These are phyloP conservation scores for Metschnikowia corniflorae DNA, from an alignment of 805 yeast genomes.

Conservation along the genomic window DNA sequence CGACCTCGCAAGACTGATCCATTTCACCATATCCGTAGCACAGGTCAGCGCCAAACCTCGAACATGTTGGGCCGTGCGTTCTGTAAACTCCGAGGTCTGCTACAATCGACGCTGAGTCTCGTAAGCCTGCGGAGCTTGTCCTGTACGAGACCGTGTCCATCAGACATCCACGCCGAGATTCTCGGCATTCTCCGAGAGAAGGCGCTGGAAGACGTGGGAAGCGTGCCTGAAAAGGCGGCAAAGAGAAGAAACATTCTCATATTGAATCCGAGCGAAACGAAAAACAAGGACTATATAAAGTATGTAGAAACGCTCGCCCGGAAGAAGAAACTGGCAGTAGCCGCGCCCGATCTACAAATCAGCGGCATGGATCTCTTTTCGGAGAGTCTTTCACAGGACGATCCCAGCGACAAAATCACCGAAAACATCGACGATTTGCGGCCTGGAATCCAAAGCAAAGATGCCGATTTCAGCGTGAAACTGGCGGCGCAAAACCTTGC, in stretches of 20 bases:
- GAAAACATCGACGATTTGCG: constrained; percentile 8
- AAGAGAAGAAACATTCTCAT: constrained; percentile 15
- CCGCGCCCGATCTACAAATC: neutral
- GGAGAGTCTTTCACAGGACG: neutral
- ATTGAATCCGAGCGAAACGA: constrained; percentile 16
- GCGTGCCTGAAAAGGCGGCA: neutral
- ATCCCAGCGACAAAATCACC: neutral
- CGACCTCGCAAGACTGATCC: too few species aligned
- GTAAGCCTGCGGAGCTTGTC: constrained; percentile 5
- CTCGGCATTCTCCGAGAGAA: constrained; percentile 7
- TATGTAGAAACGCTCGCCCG: constrained; percentile 4
- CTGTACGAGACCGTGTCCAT: neutral
- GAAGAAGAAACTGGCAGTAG: neutral
- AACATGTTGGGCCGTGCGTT: constrained; percentile 1
- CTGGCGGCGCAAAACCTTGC: constrained; percentile 8
- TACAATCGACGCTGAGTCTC: neutral
- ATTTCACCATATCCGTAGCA: too few species aligned
- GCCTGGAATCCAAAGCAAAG: neutral
- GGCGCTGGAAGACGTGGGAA: neutral
- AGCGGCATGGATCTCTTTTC: neutral
- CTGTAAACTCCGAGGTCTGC: neutral
- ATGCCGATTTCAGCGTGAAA: constrained; percentile 3
- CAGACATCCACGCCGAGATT: constrained; percentile 5
- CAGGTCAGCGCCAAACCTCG: too few species aligned
- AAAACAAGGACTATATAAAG: constrained; percentile 12